A percentile compares a stretch with the other conserved stretches of the same genome.
These are phyloP conservation scores for Chenopodium quinoa DNA, from an alignment of 148 eudicot species.

Conservation along the genomic window DNA sequence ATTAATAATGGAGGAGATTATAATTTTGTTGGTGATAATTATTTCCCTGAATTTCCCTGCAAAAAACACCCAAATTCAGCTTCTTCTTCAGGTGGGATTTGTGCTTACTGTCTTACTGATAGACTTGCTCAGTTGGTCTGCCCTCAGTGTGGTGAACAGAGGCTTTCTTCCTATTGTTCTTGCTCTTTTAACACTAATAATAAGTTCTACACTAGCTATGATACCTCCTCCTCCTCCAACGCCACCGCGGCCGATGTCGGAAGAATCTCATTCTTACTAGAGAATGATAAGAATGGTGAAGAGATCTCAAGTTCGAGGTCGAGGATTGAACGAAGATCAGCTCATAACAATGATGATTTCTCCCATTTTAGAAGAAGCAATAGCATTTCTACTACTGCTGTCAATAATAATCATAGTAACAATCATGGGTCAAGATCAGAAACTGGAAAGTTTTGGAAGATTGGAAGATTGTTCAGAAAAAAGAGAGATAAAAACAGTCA, in stretches of 20 bases:
- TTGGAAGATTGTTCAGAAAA: constrained; percentile 63
- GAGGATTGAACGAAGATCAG: constrained; percentile 12
- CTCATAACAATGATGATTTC: constrained; percentile 29
- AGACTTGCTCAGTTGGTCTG: constrained; percentile 63
- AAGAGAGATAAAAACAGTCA: constrained; percentile 35
- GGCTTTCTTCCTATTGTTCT: constrained; percentile 34
- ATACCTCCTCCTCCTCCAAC: constrained; percentile 6
- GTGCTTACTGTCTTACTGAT: constrained; percentile 76
- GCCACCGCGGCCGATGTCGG: constrained; percentile 44
- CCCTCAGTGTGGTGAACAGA: constrained; percentile 74
- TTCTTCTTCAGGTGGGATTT: constrained; percentile 55
- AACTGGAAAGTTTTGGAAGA: constrained; percentile 54
- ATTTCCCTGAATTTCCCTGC: constrained; percentile 47
- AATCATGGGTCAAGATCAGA: constrained; percentile 18
- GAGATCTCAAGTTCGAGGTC: constrained; percentile 12
- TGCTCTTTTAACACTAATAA: constrained; percentile 38
- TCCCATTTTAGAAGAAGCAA: constrained; percentile 48
- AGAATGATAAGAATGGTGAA: constrained; percentile 39
- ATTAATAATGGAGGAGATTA: constrained; percentile 12
- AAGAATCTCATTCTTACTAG: constrained; percentile 73
- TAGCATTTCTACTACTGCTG: constrained; percentile 47
- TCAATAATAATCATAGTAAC: constrained; percentile 30
- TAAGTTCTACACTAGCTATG: constrained; percentile 35
- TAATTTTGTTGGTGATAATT: constrained; percentile 7
- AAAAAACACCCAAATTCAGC: constrained; percentile 63